Percentiles rank a stretch among this genome's conserved stretches.
These are phyloP conservation scores for Mollisiaceae sp. DNA, from an alignment of 2,329 filamentous ascomycete genomes.

Conservation along the genomic window DNA sequence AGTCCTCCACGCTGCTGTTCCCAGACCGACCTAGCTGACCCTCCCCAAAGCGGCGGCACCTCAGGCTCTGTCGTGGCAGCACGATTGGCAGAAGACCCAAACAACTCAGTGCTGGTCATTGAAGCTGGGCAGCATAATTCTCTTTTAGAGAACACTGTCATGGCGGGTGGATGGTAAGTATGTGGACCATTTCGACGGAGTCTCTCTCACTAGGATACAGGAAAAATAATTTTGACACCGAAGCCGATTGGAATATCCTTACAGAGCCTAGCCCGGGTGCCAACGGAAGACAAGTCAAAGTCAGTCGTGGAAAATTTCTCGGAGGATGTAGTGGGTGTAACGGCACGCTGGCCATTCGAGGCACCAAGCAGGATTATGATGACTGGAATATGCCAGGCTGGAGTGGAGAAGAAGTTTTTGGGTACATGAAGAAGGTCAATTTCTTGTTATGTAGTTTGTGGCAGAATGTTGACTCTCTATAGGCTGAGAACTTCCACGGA, in stretches of 20 bases:
- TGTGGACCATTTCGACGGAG: background rate
- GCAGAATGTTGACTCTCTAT: background rate
- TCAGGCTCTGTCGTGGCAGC: conserved; percentile 55
- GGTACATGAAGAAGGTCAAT: conserved; percentile 58
- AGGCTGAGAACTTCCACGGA: conserved; percentile 61
- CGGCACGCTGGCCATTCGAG: conserved; percentile 55
- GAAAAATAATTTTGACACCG: conserved; percentile 52
- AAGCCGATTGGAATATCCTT: conserved; percentile 57
- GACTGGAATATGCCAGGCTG: conserved; percentile 61
- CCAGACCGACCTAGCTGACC: background rate
- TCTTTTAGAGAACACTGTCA: conserved; percentile 54
- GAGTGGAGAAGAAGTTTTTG: conserved; percentile 61
- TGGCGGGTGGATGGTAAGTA: conserved; percentile 52
- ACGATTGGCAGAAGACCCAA: conserved; percentile 57
- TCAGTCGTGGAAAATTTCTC: conserved; percentile 55
- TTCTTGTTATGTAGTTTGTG: background rate
- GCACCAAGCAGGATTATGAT: conserved; percentile 55
- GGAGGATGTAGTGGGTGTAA: conserved; percentile 56
- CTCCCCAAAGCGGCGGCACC: conserved; percentile 48
- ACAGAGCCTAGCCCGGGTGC: conserved; percentile 48
- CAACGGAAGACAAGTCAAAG: conserved; percentile 51
- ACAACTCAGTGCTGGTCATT: conserved; percentile 53
- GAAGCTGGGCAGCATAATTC: conserved; percentile 54
- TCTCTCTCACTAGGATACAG: conserved; percentile 35
- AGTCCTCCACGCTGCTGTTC: background rate